Evolutionary conservation across 2,329 filamentous ascomycete genomes (phyloP), one percentile per base, ranked within the genome.

Genomic region (Penicillium aurantiogriseum): DNA sequence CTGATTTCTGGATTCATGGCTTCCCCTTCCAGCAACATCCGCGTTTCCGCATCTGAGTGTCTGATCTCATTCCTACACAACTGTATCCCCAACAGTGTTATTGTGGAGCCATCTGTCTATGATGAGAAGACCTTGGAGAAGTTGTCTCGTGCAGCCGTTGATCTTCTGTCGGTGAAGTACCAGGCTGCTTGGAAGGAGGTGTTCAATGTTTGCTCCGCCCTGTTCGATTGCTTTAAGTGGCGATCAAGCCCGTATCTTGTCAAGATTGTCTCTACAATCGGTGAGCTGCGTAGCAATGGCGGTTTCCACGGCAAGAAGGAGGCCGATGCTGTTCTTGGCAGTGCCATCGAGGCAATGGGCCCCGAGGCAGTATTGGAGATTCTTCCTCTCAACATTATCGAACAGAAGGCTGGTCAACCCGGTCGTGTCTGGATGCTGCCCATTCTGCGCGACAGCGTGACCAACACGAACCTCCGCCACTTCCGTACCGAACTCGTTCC

Each of bases 401-500:
- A 88, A 70, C 89, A 92, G 23, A 85, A 85, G 62, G 83, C 87
- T 67, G 89, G 88, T 17, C 86, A 96, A 69, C 85, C 89, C 25
- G 94, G 94, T 51, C 84, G 94, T 70, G 94, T 94, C 17, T 99
- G 94, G 94, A 85, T 99, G 78, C 83, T 99, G 51, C 94, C 94
- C 1, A 85, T 97, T 51, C 84, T 99, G 60, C 86, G 94, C 64
- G 92, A 97, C 71, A 89, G 89, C 68, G 89, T 93, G 10, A 90
- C 89, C 71, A 97, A 97, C 77, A 95, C 94, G 1, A 86, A 88
- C 58, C 80, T 99, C 13, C 81, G 83, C 1, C 92, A 97, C 74
- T 99, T 99, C 81, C 88, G 87, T 65, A 79, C 82, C 3, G 91
- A 95, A 68, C 87, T 99, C 74, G 86, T 97, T 6, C 92, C 94